Conservation (phyloP, 2,329 filamentous ascomycete genomes). For the Alternaria sp. region DNA sequence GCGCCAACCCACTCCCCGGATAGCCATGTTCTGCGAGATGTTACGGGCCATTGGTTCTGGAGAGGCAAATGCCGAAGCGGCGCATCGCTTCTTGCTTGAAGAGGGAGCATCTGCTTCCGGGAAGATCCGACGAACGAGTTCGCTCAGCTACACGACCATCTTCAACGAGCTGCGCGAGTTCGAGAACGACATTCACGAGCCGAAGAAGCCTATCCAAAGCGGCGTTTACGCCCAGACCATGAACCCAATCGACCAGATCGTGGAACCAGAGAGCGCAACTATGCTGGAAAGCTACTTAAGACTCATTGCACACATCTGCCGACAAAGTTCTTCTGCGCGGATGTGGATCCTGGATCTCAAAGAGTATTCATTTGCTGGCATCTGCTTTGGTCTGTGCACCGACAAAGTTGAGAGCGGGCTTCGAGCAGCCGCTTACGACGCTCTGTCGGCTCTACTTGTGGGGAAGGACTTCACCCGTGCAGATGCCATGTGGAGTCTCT, state of each 20-base stretch:
- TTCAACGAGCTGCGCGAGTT: constrained; percentile 89
- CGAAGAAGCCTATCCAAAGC: constrained; percentile 65
- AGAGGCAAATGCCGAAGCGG: constrained; percentile 79
- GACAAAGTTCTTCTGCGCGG: constrained; percentile 74
- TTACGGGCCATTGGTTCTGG: constrained; percentile 85
- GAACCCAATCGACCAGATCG: constrained; percentile 60
- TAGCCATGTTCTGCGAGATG: constrained; percentile 97
- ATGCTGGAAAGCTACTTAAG: constrained; percentile 96
- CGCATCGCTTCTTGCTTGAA: constrained; percentile 88
- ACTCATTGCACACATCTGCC: constrained; percentile 80
- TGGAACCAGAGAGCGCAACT: constrained; percentile 92
- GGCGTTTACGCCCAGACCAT: constrained; percentile 56
- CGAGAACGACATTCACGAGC: constrained; percentile 78
- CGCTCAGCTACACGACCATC: constrained; percentile 91
- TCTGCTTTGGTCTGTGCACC: constrained; percentile 79
- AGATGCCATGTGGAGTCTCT: constrained; percentile 76
- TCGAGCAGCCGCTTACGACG: constrained; percentile 82
- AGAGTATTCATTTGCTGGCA: constrained; percentile 72
- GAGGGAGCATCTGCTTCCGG: constrained; percentile 73
- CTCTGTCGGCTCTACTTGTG: constrained; percentile 75
- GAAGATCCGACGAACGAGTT: constrained; percentile 81
- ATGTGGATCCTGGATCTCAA: constrained; percentile 74
- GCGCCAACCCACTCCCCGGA: constrained; percentile 91
- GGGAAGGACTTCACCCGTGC: constrained; percentile 73
- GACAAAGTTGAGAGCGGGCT: constrained; percentile 78